Conservation (phyloP, 495 filamentous ascomycete species). For the Amniculicola lignicola region DNA sequence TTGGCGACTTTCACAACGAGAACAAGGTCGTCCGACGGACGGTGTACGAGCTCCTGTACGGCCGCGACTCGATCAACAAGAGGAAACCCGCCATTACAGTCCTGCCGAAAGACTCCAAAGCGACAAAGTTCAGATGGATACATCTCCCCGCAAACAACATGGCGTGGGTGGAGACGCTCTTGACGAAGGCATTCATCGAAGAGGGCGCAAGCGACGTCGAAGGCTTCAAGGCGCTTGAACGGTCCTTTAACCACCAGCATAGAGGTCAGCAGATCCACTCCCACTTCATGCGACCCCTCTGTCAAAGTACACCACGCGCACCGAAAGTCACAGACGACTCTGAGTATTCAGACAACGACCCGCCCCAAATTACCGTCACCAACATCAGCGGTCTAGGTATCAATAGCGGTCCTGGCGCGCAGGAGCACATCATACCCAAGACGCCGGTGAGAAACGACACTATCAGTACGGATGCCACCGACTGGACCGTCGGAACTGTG, state of each 20-base stretch:
- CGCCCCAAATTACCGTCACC: conserved; percentile 28
- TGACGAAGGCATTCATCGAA: conserved; percentile 67
- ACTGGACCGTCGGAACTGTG: conserved; percentile 18
- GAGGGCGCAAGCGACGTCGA: conserved; percentile 63
- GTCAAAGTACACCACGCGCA: conserved; percentile 56
- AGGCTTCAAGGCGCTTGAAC: conserved; percentile 64
- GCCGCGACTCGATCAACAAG: conserved; percentile 53
- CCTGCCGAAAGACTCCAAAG: conserved; percentile 51
- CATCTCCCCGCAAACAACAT: conserved; percentile 65
- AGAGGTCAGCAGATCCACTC: conserved; percentile 60
- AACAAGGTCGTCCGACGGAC: conserved; percentile 46
- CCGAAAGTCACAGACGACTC: conserved; percentile 42
- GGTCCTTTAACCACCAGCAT: conserved; percentile 63
- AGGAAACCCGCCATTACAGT: conserved; percentile 54
- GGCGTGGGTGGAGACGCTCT: conserved; percentile 59
- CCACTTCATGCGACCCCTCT: conserved; percentile 64
- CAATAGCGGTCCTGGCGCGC: conserved; percentile 6
- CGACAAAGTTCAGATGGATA: conserved; percentile 63
- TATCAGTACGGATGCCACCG: conserved; percentile 22
- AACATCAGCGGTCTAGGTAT: conserved; percentile 20
- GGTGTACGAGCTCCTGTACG: conserved; percentile 56
- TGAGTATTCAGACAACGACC: conserved; percentile 34
- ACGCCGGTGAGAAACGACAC: conserved; percentile 20
- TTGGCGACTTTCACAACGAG: conserved; percentile 64
- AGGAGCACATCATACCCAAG: conserved; percentile 14